Base-by-base conservation (phyloP, 2,329 filamentous ascomycete species). In the Scorias spongiosa region DNA sequence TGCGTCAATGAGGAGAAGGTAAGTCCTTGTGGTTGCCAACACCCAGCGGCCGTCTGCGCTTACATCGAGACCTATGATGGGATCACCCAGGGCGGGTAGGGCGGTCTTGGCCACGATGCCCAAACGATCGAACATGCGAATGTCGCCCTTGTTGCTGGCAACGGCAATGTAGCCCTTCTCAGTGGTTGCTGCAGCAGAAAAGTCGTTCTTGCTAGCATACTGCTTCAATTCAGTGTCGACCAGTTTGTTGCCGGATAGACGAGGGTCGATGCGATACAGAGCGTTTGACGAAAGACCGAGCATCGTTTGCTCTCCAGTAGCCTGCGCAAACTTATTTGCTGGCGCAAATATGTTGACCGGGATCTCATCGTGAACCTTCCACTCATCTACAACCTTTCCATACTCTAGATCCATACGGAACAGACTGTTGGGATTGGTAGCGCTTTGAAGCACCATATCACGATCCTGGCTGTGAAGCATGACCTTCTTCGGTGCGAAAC, bases 351-450 rank as follows among this genome's bases (percentile, higher is more conserved):
- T 91, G 44, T 84, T 79, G 48, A 96, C 84, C 0, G 85, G 81
- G 44, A 98, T 95, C 59, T 96, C 85, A 49, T 98, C 89, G 58
- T 98, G 89, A 11, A 98, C 76, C 55, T 94, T 94, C 91, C 91
- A 98, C 64, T 98, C 91, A 57, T 98, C 91, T 2, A 96, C 87
- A 30, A 98, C 84, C 67, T 95, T 96, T 52, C 91, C 91, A 54
- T 93, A 93, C 63, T 98, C 89, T 39, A 98, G 72, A 65, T 98
- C 91, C 91, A 98, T 96, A 39, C 85, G 84, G 62, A 88, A 98
- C 1, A 98, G 74, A 42, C 85, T 87, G 67, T 94, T 89, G 1
- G 89, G 85, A 51, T 96, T 82, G 42, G 80, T 66, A 20, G 63
- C 71, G 54, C 93, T 88, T 62, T 95, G 88, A 46, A 95, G 65